Conservation (phyloP, 495 filamentous ascomycete genomes). For the Aspergillus ellipticus region DNA sequence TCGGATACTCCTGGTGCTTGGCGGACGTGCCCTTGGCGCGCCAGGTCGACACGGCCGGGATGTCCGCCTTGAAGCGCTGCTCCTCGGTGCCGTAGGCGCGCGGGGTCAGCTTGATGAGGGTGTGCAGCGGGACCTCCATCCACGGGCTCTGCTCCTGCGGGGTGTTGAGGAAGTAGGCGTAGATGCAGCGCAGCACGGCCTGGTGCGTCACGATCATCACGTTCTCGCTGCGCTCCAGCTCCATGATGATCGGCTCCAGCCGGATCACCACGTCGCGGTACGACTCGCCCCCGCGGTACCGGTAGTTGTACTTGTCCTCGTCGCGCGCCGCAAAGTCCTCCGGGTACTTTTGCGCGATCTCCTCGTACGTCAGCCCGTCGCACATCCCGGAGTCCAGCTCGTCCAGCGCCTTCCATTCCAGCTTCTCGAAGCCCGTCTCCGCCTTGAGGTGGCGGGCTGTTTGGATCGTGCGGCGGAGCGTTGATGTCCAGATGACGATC, state of each 20-base stretch:
- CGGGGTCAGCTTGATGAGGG: conserved; percentile 91
- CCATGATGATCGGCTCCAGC: conserved; percentile 99
- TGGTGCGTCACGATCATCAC: conserved; percentile 98
- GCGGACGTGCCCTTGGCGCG: conserved; percentile 86
- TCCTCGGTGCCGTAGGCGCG: conserved; percentile 91
- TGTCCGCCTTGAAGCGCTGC: conserved; percentile 79
- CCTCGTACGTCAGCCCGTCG: conserved; percentile 90
- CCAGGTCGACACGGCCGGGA: conserved; percentile 93
- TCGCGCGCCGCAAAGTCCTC: conserved; percentile 93
- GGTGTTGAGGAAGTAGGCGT: conserved; percentile 97
- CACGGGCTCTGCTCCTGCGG: conserved; percentile 91
- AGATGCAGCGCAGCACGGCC: conserved; percentile 93
- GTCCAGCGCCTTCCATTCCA: conserved; percentile 98
- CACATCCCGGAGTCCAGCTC: conserved; percentile 96
- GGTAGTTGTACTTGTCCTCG: conserved; percentile 98
- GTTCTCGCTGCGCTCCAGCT: conserved; percentile 90
- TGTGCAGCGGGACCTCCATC: conserved; percentile 95
- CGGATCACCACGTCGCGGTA: conserved; percentile 98
- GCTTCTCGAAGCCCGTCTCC: conserved; percentile 72
- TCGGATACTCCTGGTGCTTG: conserved; percentile 56
- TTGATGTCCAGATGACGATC: conserved; percentile 96
- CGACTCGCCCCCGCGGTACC: conserved; percentile 92
- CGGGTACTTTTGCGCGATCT: conserved; percentile 85
- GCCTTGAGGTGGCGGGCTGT: conserved; percentile 72
- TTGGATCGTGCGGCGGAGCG: conserved; percentile 85